phyloP scores from a whole-genome alignment of 2,329 filamentous ascomycete species.

The Ceratocystis destructans region DNA sequence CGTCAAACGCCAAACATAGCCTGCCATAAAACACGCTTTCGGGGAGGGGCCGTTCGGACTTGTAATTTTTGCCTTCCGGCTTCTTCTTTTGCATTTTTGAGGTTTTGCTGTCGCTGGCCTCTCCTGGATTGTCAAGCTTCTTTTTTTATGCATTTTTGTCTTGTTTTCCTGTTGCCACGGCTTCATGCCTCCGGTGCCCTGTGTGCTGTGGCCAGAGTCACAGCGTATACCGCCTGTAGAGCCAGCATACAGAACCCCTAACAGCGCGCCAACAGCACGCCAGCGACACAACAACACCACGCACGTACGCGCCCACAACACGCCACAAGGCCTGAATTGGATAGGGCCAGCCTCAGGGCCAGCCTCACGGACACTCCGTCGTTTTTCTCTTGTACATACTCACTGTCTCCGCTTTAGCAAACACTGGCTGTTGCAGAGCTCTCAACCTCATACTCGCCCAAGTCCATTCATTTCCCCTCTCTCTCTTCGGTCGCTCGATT shows the following conservation, averaged over 20 bases:
- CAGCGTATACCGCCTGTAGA: background rate
- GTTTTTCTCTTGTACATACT: background rate
- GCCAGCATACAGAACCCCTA: background rate
- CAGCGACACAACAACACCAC: background rate
- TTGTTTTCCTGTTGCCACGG: background rate
- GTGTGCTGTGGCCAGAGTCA: background rate
- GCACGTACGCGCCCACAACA: background rate
- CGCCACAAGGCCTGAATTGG: background rate
- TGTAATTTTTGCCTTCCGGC: background rate
- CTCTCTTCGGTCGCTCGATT: background rate
- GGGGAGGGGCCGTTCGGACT: background rate
- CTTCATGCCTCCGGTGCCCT: background rate
- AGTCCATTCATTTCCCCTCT: background rate
- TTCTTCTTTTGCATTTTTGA: background rate
- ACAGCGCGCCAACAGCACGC: no score
- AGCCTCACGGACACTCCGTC: background rate
- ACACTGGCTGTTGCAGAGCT: slow-evolving; percentile 4
- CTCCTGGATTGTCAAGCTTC: background rate
- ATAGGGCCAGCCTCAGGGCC: background rate
- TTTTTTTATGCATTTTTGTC: background rate
- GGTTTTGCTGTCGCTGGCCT: background rate
- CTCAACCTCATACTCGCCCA: background rate
- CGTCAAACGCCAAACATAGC: background rate
- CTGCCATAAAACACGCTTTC: background rate
- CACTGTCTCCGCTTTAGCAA: slow-evolving; percentile 2